A percentile compares a stretch with the other conserved stretches of the same genome.
Conservation (phyloP, 2,329 filamentous ascomycete genomes). For the Penicillium frequentans region DNA sequence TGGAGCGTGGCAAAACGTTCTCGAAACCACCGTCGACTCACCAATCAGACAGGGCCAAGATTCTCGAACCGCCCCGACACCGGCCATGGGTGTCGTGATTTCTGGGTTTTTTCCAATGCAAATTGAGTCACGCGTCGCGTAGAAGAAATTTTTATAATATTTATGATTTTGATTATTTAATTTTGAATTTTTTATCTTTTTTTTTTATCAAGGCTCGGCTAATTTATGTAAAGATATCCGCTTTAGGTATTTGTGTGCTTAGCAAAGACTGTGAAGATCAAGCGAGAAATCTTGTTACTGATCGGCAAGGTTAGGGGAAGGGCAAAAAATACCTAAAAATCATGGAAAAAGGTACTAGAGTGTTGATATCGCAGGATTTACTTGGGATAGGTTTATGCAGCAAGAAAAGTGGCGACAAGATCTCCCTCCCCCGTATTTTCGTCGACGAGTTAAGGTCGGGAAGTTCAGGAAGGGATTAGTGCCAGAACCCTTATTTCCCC, state of each 20-base stretch:
- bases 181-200: not conserved
- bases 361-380: not conserved
- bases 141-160: not conserved
- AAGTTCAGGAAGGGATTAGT: constrained; percentile 30
- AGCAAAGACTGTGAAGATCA: not conserved
- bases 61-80: constrained; percentile 23
- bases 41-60: constrained; percentile 10
- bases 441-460: constrained; percentile 25
- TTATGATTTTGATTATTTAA: constrained; percentile 8
- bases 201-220: constrained; percentile 3
- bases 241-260: not conserved
- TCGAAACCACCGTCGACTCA: constrained; percentile 21
- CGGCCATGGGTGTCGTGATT: constrained; percentile 22
- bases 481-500: constrained; percentile 7
- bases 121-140: constrained; percentile 12
- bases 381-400: not conserved
- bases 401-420: constrained; percentile 21
- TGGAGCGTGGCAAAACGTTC: constrained; percentile 37
- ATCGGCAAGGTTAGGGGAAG: not conserved
- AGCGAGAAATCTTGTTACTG: not conserved
- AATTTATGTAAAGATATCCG: constrained; percentile 1
- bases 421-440: constrained; percentile 23
- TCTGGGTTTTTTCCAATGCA: constrained; percentile 1
- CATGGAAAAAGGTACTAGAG: not conserved
- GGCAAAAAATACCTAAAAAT: not conserved